phyloP scores from a whole-genome alignment of 148 eudicot species.

The Camellia granthamiana region DNA sequence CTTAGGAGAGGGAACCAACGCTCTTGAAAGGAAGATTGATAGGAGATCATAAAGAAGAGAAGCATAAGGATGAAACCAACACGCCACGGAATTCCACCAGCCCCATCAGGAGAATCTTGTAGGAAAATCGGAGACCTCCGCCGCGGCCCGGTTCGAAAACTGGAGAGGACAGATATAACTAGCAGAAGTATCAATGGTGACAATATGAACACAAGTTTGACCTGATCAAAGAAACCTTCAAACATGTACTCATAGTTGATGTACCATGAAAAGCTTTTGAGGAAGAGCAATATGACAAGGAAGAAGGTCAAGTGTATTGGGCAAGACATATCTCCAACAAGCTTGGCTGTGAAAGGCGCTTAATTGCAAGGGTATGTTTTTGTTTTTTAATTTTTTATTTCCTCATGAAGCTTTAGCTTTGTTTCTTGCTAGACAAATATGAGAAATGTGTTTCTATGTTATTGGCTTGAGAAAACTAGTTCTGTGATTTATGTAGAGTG shows the following conservation, averaged over 20 bases:
- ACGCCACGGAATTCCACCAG: conserved; percentile 64
- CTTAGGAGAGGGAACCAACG: conserved; percentile 52
- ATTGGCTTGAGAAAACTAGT: too few species aligned
- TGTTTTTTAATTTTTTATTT: too few species aligned
- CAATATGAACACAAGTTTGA: conserved; percentile 45
- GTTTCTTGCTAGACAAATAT: too few species aligned
- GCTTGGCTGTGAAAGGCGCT: too few species aligned
- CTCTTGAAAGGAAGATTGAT: conserved; percentile 48
- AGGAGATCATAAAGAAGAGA: conserved; percentile 58
- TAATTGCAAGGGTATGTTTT: too few species aligned
- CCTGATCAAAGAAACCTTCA: conserved; percentile 43
- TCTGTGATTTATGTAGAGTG: too few species aligned
- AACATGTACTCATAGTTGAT: conserved; percentile 39
- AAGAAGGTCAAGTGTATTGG: conserved; percentile 18
- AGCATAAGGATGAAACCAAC: conserved; percentile 56
- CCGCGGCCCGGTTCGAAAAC: conserved; percentile 12
- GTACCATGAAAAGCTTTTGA: conserved; percentile 61
- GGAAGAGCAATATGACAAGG: conserved; percentile 37
- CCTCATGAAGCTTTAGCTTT: too few species aligned
- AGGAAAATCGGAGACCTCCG: conserved; percentile 18
- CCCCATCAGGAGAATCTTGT: conserved; percentile 40
- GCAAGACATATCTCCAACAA: neutral
- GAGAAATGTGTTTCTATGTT: too few species aligned
- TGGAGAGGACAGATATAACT: conserved; percentile 39
- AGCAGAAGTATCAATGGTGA: conserved; percentile 52